Evolutionary conservation across 768 basidiomycete species (phyloP).

Genomic region (Trametopsis cervina): DNA sequence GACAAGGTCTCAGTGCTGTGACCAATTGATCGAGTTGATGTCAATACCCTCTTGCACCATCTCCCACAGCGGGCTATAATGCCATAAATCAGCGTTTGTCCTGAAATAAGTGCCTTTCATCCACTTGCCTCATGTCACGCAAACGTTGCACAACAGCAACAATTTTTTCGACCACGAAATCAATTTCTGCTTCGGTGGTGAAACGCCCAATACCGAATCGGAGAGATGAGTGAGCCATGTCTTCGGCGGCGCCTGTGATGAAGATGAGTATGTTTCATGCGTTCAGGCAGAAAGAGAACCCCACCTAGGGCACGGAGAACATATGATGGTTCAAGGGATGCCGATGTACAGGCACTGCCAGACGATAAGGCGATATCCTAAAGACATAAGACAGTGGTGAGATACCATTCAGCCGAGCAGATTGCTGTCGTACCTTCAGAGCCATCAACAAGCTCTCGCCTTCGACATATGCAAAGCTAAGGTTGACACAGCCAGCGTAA

Average conservation of each 20-base stretch:
- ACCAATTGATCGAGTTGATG: conserved; percentile 92
- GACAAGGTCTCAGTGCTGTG: conserved; percentile 39
- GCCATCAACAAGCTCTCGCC: conserved; percentile 98
- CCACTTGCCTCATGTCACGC: conserved; percentile 83
- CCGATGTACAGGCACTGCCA: conserved; percentile 97
- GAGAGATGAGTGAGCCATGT: conserved; percentile 97
- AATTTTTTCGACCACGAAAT: conserved; percentile 87
- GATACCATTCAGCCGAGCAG: background rate
- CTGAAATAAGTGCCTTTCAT: background rate
- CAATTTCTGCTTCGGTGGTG: conserved; percentile 95
- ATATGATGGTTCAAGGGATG: conserved; percentile 96
- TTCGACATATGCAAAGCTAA: conserved; percentile 95
- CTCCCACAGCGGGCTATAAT: conserved; percentile 86
- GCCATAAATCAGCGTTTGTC: conserved; percentile 4
- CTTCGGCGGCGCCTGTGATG: conserved; percentile 79
- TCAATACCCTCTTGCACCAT: conserved; percentile 99
- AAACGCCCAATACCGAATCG: conserved; percentile 98
- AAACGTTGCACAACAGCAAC: conserved; percentile 80
- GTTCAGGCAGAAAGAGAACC: conserved; percentile 9
- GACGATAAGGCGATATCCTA: conserved; percentile 98
- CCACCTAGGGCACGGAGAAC: conserved; percentile 90
- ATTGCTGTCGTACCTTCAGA: conserved; percentile 58
- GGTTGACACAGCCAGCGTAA: conserved; percentile 93
- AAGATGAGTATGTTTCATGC: background rate
- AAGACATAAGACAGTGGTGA: conserved; percentile 3